phyloP scores from a whole-genome alignment of 1,284 basidiomycete genomes.

The Fistulinella cinereoalba region DNA sequence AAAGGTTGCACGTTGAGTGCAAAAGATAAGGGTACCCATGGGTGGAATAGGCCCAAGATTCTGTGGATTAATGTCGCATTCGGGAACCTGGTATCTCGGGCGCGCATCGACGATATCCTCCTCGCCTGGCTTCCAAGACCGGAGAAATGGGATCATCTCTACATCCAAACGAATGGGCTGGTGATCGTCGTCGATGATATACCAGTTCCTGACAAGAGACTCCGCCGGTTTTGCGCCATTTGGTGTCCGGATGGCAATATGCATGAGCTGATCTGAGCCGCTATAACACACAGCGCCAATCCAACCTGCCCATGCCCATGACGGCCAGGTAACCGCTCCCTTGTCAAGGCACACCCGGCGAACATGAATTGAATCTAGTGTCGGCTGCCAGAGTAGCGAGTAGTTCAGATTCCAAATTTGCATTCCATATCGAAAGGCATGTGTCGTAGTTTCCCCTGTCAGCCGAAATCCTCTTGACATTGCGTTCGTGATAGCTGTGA shows the following conservation, averaged over 20 bases:
- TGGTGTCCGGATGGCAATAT: not conserved
- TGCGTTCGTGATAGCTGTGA: not conserved
- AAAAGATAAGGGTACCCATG: not conserved
- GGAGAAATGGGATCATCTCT: not conserved
- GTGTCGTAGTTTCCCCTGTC: not conserved
- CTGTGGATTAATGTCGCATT: not conserved
- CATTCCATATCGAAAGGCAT: not conserved
- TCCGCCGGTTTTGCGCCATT: not conserved
- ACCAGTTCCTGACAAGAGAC: not conserved
- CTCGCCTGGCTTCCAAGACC: no score
- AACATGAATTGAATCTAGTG: not conserved
- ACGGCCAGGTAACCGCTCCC: not conserved
- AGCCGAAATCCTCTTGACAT: not conserved
- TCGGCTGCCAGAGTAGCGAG: no score
- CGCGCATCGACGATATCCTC: not conserved
- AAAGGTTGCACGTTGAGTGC: constrained; percentile 1
- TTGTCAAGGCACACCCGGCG: not conserved
- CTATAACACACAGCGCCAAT: not conserved
- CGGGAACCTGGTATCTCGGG: not conserved
- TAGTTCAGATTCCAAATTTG: not conserved
- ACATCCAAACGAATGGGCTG: not conserved
- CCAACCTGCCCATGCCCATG: not conserved
- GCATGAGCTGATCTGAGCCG: not conserved
- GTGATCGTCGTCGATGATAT: not conserved
- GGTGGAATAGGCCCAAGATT: not conserved